A percentile compares a stretch with the other conserved stretches of the same genome.
Evolutionary conservation across 2,329 filamentous ascomycete species (phyloP).

Genomic region (Sporothrix protearum): DNA sequence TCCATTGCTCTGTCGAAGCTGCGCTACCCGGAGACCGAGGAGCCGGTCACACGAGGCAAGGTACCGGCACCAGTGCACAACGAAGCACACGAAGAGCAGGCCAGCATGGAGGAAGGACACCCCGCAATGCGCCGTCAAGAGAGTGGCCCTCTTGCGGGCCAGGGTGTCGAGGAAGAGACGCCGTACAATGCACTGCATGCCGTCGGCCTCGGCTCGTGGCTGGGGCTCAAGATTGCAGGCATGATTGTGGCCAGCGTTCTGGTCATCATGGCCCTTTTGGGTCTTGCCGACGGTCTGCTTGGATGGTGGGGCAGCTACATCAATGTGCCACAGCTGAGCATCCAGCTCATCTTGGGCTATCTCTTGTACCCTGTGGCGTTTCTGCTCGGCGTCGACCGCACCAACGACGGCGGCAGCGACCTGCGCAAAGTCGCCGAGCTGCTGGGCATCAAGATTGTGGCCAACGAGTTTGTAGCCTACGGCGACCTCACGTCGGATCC

Average conservation of each 20-base stretch:
- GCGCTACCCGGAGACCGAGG: constrained; percentile 82
- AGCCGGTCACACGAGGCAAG: constrained; percentile 78
- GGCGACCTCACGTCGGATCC: constrained; percentile 46
- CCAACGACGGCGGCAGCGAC: constrained; percentile 49
- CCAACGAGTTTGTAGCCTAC: constrained; percentile 74
- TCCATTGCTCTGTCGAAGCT: constrained; percentile 87
- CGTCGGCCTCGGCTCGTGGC: constrained; percentile 79
- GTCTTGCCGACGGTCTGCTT: constrained; percentile 69
- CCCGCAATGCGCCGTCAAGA: not conserved
- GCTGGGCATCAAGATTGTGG: constrained; percentile 77
- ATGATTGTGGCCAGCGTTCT: constrained; percentile 79
- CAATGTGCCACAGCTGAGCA: constrained; percentile 63
- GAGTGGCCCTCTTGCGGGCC: not conserved
- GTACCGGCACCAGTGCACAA: constrained; percentile 67
- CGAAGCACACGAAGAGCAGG: not conserved
- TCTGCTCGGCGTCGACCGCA: constrained; percentile 68
- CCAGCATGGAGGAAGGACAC: not conserved
- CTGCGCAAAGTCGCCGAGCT: constrained; percentile 71
- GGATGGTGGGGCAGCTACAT: constrained; percentile 84
- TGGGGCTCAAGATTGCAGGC: constrained; percentile 80
- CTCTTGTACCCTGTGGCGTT: constrained; percentile 74
- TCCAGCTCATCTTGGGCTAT: constrained; percentile 74
- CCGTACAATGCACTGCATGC: constrained; percentile 78
- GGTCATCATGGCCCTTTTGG: constrained; percentile 76
- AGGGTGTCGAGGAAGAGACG: constrained; percentile 17